phyloP scores from a whole-genome alignment of 768 basidiomycete genomes.

The Hypholoma sublateritium region DNA sequence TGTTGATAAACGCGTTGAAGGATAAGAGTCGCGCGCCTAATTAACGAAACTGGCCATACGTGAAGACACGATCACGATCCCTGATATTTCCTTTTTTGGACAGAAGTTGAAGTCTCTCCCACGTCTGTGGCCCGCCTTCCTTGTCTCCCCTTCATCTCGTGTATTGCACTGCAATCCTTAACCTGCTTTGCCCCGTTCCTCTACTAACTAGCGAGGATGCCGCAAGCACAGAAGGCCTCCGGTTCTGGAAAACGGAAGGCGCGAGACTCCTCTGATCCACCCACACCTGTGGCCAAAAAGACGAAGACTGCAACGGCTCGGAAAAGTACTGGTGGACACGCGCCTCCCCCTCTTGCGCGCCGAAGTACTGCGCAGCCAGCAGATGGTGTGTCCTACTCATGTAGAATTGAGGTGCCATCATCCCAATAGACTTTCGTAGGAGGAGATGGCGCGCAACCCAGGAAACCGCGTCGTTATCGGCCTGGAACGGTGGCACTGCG shows the following conservation, averaged over 20 bases:
- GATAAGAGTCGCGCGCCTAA: slow-evolving; percentile 20
- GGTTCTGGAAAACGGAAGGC: slow-evolving; percentile 49
- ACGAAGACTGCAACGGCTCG: slow-evolving; percentile 63
- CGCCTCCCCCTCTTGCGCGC: slow-evolving; percentile 40
- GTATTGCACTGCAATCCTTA: not conserved
- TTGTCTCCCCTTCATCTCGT: slow-evolving; percentile 4
- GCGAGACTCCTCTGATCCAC: slow-evolving; percentile 40
- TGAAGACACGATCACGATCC: slow-evolving; percentile 22
- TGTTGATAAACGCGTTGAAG: not conserved
- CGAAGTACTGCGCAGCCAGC: slow-evolving; percentile 1
- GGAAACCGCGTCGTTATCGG: slow-evolving; percentile 69
- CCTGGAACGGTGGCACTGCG: slow-evolving; percentile 89
- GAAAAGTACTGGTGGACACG: slow-evolving; percentile 77
- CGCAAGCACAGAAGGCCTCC: slow-evolving; percentile 59
- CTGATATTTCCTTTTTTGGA: slow-evolving; percentile 23
- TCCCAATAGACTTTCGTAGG: not conserved
- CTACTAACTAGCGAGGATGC: slow-evolving; percentile 41
- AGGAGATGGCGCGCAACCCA: slow-evolving; percentile 14
- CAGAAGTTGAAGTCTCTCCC: slow-evolving; percentile 25
- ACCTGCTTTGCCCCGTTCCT: not conserved
- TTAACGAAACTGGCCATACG: slow-evolving; percentile 7
- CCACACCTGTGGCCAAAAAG: slow-evolving; percentile 52
- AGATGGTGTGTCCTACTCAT: not conserved
- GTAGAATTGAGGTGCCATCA: not conserved
- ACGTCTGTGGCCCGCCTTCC: slow-evolving; percentile 5